Evolutionary conservation across 768 basidiomycete species (phyloP).

Genomic region (Mycena kentingensis): DNA sequence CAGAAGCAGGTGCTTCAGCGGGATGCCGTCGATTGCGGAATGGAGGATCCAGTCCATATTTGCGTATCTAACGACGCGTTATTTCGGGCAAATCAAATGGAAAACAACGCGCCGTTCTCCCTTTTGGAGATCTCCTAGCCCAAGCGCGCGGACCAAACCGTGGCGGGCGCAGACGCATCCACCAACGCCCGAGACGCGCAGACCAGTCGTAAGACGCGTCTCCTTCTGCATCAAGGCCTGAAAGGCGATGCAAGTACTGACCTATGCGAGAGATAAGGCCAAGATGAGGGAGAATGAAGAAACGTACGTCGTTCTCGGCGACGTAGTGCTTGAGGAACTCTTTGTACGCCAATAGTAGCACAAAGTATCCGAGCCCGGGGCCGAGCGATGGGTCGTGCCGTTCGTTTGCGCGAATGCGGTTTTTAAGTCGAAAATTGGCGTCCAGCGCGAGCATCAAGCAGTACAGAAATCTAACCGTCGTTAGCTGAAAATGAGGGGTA

Average conservation of each 20-base stretch:
- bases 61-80: conserved; percentile 14
- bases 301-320: conserved; percentile 10
- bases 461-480: conserved; percentile 17
- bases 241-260: conserved; percentile 21
- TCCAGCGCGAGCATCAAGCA: conserved; percentile 16
- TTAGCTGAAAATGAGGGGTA: too few species aligned
- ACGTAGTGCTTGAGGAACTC: conserved; percentile 2
- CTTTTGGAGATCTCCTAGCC: conserved; percentile 26
- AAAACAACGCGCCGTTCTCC: conserved; percentile 22
- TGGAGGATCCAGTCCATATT: conserved; percentile 28
- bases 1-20: not conserved
- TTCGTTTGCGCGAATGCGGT: too few species aligned
- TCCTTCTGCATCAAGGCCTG: conserved; percentile 20
- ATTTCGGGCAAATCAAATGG: not conserved
- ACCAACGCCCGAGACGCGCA: too few species aligned
- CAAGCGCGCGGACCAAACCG: conserved; percentile 15
- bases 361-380: conserved; percentile 12
- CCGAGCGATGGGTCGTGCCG: conserved; percentile 16
- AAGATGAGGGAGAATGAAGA: not conserved
- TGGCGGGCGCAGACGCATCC: too few species aligned
- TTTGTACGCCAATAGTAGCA: conserved; percentile 13
- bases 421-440: conserved; percentile 24
- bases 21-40: conserved; percentile 6
- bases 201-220: too few species aligned
- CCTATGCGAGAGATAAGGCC: conserved; percentile 6